phyloP scores from a whole-genome alignment of 129 eudicot genomes.

The Glebionis coronaria region DNA sequence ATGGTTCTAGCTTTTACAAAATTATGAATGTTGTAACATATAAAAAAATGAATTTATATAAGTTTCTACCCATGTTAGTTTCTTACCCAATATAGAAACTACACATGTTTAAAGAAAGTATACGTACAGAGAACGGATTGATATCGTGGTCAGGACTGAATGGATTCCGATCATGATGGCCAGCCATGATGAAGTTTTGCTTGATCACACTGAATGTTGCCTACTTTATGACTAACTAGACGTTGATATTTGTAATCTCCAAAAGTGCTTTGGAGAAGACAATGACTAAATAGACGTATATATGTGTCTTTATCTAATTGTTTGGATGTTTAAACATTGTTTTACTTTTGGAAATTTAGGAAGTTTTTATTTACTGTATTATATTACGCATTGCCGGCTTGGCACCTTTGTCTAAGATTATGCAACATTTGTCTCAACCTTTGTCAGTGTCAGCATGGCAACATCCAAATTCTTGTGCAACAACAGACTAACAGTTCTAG shows the following conservation, averaged over 20 bases:
- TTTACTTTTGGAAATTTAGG: conserved; percentile 16
- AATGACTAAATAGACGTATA: not conserved
- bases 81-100: no score
- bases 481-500: not conserved
- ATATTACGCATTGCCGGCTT: conserved; percentile 16
- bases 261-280: not conserved
- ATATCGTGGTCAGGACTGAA: conserved; percentile 30
- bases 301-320: not conserved
- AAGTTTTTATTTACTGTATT: not conserved
- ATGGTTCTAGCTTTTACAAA: no score
- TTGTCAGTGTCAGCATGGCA: no score
- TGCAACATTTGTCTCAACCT: not conserved
- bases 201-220: not conserved
- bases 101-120: not conserved
- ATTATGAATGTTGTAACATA: no score
- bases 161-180: conserved; percentile 25
- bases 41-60: no score
- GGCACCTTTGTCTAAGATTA: conserved; percentile 14
- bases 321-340: conserved; percentile 20
- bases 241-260: no score
- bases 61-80: no score
- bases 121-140: conserved; percentile 31
- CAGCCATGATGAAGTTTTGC: conserved; percentile 20
- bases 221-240: not conserved
- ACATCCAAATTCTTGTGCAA: not conserved